Evolutionary conservation across 2,329 filamentous ascomycete species (phyloP).

Genomic region (Clarireedia homoeocarpa): DNA sequence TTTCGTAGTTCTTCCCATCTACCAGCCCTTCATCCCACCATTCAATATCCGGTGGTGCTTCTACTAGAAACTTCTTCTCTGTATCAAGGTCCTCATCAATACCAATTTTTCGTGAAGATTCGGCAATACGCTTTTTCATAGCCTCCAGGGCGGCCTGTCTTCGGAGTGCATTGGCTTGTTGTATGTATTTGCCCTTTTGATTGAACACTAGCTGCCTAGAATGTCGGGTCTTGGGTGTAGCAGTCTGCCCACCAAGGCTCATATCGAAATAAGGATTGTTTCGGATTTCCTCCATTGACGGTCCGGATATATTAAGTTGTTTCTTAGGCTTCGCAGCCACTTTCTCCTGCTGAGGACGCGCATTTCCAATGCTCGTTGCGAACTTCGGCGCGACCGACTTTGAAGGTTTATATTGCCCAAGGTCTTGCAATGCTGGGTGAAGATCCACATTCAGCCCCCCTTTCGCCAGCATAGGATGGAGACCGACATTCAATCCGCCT

Average conservation of each 20-base stretch:
- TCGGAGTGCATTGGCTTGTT: constrained; percentile 82
- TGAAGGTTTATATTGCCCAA: constrained; percentile 40
- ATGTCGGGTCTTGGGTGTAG: constrained; percentile 53
- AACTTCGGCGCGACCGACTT: constrained; percentile 31
- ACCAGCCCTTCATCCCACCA: constrained; percentile 96
- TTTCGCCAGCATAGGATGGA: constrained; percentile 32
- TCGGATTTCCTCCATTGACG: constrained; percentile 48
- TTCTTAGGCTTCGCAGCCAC: constrained; percentile 37
- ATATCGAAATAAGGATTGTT: constrained; percentile 82
- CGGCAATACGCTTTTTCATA: constrained; percentile 90
- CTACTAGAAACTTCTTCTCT: constrained; percentile 82
- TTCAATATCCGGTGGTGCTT: constrained; percentile 78
- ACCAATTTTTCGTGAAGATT: constrained; percentile 78
- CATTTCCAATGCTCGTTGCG: constrained; percentile 34
- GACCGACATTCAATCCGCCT: constrained; percentile 36
- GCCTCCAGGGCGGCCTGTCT: constrained; percentile 83
- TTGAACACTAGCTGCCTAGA: constrained; percentile 82
- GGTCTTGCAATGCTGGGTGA: constrained; percentile 58
- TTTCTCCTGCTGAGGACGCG: constrained; percentile 33
- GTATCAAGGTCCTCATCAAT: constrained; percentile 85
- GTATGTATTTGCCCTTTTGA: constrained; percentile 93
- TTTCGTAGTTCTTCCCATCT: constrained; percentile 65
- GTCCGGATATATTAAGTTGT: constrained; percentile 48
- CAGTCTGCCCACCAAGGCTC: constrained; percentile 51
- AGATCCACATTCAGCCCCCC: constrained; percentile 35